phyloP scores from a whole-genome alignment of 306 rosid genomes.

The apple (Malus domestica) region ASM211411v1 NC_041804.1:25196001-25196500 shows the following conservation, averaged over 20 bases:
- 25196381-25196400: not conserved
- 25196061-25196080: not conserved
- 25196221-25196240: slow-evolving; percentile 15
- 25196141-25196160: slow-evolving; percentile 97
- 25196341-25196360: slow-evolving; percentile 97
- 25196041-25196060: not conserved
- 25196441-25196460: slow-evolving; percentile 9
- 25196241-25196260: slow-evolving; percentile 3
- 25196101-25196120: slow-evolving; percentile 24
- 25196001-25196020: not conserved
- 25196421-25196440: not conserved
- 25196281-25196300: slow-evolving; percentile 74
- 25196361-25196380: slow-evolving; percentile 94
- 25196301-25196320: slow-evolving; percentile 91
- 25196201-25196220: slow-evolving; percentile 44
- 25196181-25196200: slow-evolving; percentile 90
- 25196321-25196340: slow-evolving; percentile 96
- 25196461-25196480: slow-evolving; percentile 68
- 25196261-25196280: slow-evolving; percentile 28
- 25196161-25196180: slow-evolving; percentile 96
- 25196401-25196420: not conserved
- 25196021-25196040: not conserved
- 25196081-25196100: not conserved
- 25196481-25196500: slow-evolving; percentile 99
- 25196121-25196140: slow-evolving; percentile 98